A percentile compares a stretch with the other conserved stretches of the same genome.
Evolutionary conservation across 805 yeast species (phyloP).

Genomic region (Teunomyces stri): DNA sequence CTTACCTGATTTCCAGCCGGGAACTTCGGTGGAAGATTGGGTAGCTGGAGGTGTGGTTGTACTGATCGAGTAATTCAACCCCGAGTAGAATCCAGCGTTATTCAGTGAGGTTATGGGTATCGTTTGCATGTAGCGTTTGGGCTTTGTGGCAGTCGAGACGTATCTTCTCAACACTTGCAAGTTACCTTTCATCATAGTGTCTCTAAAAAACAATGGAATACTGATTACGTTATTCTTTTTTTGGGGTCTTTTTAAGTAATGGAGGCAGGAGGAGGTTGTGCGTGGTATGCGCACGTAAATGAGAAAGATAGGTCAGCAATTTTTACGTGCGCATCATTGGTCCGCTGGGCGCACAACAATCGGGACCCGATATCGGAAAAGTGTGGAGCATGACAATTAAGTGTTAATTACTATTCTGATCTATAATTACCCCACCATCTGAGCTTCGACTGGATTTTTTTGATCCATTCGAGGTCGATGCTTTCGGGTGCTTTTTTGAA

Average conservation of each 20-base stretch:
- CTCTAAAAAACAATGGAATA: not conserved
- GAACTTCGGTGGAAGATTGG: constrained; percentile 1
- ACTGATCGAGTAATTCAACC: constrained; percentile 13
- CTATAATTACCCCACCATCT: constrained; percentile 7
- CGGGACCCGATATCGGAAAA: constrained; percentile 8
- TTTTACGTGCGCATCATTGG: constrained; percentile 6
- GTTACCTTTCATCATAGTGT: not conserved
- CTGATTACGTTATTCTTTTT: no score
- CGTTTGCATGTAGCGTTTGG: constrained; percentile 36
- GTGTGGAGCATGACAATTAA: not conserved
- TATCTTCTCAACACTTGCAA: constrained; percentile 10
- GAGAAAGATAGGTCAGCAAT: constrained; percentile 5
- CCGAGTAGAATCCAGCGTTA: constrained; percentile 11
- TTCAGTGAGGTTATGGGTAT: constrained; percentile 21
- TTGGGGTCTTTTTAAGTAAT: not conserved
- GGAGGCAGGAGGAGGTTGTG: no score
- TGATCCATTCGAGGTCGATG: constrained; percentile 14
- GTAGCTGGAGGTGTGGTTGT: constrained; percentile 3
- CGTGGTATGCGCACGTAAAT: not conserved
- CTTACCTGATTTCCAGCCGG: constrained; percentile 14
- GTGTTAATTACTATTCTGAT: not conserved
- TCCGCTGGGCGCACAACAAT: constrained; percentile 3
- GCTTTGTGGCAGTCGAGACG: constrained; percentile 20
- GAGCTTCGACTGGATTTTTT: constrained; percentile 9
- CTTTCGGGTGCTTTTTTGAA: constrained; percentile 2